A percentile compares a stretch with the other conserved stretches of the same genome.
Evolutionary conservation across 2,329 filamentous ascomycete species (phyloP).

Genomic region (Talaromyces sp.): DNA sequence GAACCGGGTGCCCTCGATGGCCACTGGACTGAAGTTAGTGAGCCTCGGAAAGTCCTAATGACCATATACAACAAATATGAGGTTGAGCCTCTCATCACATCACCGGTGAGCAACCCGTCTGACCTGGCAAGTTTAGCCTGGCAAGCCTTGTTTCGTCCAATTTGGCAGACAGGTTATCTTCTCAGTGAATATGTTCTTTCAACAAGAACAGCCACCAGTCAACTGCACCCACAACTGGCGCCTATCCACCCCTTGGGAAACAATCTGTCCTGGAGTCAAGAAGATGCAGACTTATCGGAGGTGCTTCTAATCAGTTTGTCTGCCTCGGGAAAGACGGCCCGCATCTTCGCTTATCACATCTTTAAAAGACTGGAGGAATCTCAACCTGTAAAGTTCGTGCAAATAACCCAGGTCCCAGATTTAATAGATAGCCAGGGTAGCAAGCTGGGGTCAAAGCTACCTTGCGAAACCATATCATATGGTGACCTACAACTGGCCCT

Average conservation of each 20-base stretch:
- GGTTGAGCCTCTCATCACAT: constrained; percentile 7
- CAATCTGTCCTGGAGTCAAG: constrained; percentile 19
- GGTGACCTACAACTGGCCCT: background rate
- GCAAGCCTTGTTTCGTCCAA: constrained; percentile 21
- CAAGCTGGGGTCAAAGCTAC: constrained; percentile 6
- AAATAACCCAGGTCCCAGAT: constrained; percentile 20
- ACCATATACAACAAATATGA: constrained; percentile 44
- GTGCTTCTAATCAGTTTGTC: constrained; percentile 28
- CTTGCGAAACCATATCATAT: background rate
- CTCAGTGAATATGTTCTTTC: constrained; percentile 30
- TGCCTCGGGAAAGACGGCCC: constrained; percentile 26
- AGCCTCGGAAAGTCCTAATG: constrained; percentile 33
- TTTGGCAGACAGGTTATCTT: constrained; percentile 24
- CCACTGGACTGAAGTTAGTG: constrained; percentile 35
- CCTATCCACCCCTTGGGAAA: background rate
- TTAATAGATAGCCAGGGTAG: constrained; percentile 7
- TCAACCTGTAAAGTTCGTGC: constrained; percentile 20
- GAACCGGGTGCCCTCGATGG: constrained; percentile 16
- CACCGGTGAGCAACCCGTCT: constrained; percentile 4
- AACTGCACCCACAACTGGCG: constrained; percentile 5
- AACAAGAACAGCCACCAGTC: constrained; percentile 14
- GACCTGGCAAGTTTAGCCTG: constrained; percentile 20
- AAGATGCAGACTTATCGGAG: constrained; percentile 27
- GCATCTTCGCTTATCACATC: constrained; percentile 22
- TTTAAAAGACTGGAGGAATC: constrained; percentile 11